Percentiles rank a stretch among this genome's conserved stretches.
Evolutionary conservation across 495 filamentous ascomycete species (phyloP).

Genomic region (Aspergillus campestris): DNA sequence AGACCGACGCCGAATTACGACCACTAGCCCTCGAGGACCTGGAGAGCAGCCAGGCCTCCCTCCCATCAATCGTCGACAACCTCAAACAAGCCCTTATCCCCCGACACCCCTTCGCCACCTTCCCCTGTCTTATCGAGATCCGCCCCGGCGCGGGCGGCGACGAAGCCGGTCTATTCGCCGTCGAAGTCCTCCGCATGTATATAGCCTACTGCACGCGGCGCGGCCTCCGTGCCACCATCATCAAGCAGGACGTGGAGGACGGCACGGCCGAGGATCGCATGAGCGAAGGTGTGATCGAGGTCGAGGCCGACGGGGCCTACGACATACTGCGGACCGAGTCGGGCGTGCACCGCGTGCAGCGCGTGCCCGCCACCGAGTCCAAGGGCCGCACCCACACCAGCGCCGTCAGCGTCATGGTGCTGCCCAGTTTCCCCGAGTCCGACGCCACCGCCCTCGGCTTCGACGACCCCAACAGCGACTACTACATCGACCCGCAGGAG

Average conservation of each 20-base stretch:
- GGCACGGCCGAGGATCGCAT: slow-evolving; percentile 53
- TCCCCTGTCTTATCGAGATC: slow-evolving; percentile 87
- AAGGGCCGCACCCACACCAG: slow-evolving; percentile 90
- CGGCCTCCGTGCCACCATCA: slow-evolving; percentile 47
- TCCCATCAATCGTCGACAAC: slow-evolving; percentile 50
- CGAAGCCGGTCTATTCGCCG: slow-evolving; percentile 84
- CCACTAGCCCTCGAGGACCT: slow-evolving; percentile 73
- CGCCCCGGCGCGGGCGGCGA: slow-evolving; percentile 88
- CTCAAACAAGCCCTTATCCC: slow-evolving; percentile 74
- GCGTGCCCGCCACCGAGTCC: slow-evolving; percentile 81
- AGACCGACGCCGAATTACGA: slow-evolving; percentile 54
- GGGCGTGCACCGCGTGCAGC: slow-evolving; percentile 90
- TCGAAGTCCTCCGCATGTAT: slow-evolving; percentile 86
- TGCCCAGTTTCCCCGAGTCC: slow-evolving; percentile 70
- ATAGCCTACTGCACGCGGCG: slow-evolving; percentile 60
- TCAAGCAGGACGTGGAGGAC: slow-evolving; percentile 51
- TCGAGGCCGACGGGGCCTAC: slow-evolving; percentile 71
- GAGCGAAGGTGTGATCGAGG: slow-evolving; percentile 78
- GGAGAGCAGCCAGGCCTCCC: slow-evolving; percentile 46
- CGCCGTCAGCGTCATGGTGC: slow-evolving; percentile 81
- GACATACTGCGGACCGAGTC: slow-evolving; percentile 74
- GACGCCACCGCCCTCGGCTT: slow-evolving; percentile 50
- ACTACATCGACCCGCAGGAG: slow-evolving; percentile 79
- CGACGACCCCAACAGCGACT: slow-evolving; percentile 80
- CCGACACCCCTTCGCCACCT: slow-evolving; percentile 83